Evolutionary conservation across 305 asterid genomes (phyloP), one percentile per base, ranked within the genome.

Genomic region (Stenogyne calaminthoides): DNA sequence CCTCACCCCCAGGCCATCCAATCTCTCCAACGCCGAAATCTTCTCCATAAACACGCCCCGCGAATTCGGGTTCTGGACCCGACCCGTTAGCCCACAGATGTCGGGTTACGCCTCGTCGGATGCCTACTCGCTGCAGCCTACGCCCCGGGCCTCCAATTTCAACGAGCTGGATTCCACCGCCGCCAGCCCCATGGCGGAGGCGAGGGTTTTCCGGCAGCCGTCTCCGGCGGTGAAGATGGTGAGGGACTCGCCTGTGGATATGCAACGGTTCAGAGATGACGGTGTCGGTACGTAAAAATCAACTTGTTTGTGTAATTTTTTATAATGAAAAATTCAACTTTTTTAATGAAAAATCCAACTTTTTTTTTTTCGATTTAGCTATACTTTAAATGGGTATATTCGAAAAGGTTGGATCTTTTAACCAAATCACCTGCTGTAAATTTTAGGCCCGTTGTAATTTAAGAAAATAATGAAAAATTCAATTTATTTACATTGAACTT

Each of bases 51-150:
- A 73, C 81, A 86, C 93, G 0, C 95, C 93, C 1, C 71, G 58
- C 55, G 90, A 82, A 44, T 83, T 75, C 34, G 89, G 86, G 67
- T 70, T 85, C 49, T 88, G 86, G 61, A 79, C 36, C 68, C 81
- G 81, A 37, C 83, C 89, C 73, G 60, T 77, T 2, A 87, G 92
- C 81, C 92, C 92, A 67, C 69, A 79, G 10, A 42, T 84, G 2
- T 89, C 96, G 25, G 86, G 90, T 5, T 88, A 88, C 47, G 89
- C 90, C 0, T 88, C 92, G 0, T 89, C 96, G 0, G 96, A 87
- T 2, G 91, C 80, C 0, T 87, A 89, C 71, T 89, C 95, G 19
- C 88, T 89, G 72, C 95, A 89, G 69, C 95, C 96, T 0, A 89
- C 96, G 1, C 93, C 96, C 0, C 59, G 93, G 44, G 84, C 83